These are phyloP conservation scores for Aureobasidium sp. DNA, from an alignment of 2,329 filamentous ascomycete genomes.

Conservation along the genomic window DNA sequence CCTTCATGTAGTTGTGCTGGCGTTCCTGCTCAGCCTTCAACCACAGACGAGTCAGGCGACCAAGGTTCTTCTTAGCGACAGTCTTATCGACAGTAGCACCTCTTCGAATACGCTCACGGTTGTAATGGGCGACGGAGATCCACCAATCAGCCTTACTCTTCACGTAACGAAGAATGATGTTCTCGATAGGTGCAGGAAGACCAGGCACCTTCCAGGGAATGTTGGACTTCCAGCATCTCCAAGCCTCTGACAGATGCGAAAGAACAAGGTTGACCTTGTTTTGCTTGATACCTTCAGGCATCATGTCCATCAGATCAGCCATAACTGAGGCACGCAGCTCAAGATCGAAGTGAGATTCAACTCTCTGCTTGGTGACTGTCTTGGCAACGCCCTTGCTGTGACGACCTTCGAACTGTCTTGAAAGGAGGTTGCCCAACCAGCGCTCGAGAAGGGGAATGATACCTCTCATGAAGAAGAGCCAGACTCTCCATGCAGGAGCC, in stretches of 20 bases:
- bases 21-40: constrained; percentile 96
- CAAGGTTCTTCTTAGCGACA: constrained; percentile 97
- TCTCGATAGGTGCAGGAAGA: constrained; percentile 92
- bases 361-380: constrained; percentile 97
- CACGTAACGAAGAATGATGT: constrained; percentile 96
- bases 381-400: constrained; percentile 99
- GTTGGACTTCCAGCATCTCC: constrained; percentile 99
- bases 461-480: constrained; percentile 98
- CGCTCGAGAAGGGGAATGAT: constrained; percentile 94
- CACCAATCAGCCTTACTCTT: constrained; percentile 99
- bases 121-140: constrained; percentile 98
- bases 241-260: constrained; percentile 94
- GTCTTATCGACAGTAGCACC: constrained; percentile 98
- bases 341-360: constrained; percentile 96
- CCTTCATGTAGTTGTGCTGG: constrained; percentile 99
- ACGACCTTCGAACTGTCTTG: constrained; percentile 94
- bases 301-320: constrained; percentile 99
- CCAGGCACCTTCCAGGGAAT: constrained; percentile 99
- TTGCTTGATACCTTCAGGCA: constrained; percentile 99
- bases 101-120: constrained; percentile 90
- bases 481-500: constrained; percentile 97
- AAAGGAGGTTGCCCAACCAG: constrained; percentile 94
- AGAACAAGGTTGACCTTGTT: constrained; percentile 98
- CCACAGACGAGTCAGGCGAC: constrained; percentile 89
- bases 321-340: constrained; percentile 97